These are phyloP conservation scores for Alternaria postmessia DNA, from an alignment of 2,329 filamentous ascomycete genomes.

Conservation along the genomic window DNA sequence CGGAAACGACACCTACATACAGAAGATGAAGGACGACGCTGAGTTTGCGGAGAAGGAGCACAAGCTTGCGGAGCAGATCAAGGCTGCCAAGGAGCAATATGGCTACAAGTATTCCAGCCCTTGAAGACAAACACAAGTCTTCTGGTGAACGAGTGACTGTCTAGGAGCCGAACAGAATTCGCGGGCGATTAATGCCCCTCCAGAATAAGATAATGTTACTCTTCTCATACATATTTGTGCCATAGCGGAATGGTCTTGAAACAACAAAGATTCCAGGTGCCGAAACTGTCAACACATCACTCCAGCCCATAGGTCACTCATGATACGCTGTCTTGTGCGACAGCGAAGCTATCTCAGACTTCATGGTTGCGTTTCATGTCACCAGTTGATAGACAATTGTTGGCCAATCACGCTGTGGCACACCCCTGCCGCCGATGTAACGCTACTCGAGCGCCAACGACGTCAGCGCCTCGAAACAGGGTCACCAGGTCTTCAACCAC, in stretches of 20 bases:
- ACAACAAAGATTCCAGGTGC: background rate
- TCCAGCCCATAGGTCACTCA: background rate
- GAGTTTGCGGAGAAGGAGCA: slow-evolving; percentile 59
- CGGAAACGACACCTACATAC: slow-evolving; percentile 53
- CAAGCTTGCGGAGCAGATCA: slow-evolving; percentile 45
- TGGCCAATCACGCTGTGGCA: slow-evolving; percentile 35
- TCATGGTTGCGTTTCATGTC: slow-evolving; percentile 16
- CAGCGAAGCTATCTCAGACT: background rate
- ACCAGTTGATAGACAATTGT: slow-evolving; percentile 1
- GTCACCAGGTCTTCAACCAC: slow-evolving; percentile 22
- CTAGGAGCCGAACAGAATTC: background rate
- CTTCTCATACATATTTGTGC: background rate
- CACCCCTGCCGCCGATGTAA: slow-evolving; percentile 17
- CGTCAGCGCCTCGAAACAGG: slow-evolving; percentile 38
- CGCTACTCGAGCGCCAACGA: slow-evolving; percentile 35
- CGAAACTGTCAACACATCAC: background rate
- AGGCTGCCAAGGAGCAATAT: slow-evolving; percentile 57
- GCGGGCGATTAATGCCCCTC: background rate
- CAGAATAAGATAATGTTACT: background rate
- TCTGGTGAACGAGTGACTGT: background rate
- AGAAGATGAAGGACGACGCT: slow-evolving; percentile 56
- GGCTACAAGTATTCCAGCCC: slow-evolving; percentile 56
- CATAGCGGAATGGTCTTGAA: background rate
- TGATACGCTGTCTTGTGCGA: background rate
- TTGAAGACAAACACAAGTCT: slow-evolving; percentile 16